phyloP scores from a whole-genome alignment of 441 rosid genomes.

The Theobroma grandiflorum region DNA sequence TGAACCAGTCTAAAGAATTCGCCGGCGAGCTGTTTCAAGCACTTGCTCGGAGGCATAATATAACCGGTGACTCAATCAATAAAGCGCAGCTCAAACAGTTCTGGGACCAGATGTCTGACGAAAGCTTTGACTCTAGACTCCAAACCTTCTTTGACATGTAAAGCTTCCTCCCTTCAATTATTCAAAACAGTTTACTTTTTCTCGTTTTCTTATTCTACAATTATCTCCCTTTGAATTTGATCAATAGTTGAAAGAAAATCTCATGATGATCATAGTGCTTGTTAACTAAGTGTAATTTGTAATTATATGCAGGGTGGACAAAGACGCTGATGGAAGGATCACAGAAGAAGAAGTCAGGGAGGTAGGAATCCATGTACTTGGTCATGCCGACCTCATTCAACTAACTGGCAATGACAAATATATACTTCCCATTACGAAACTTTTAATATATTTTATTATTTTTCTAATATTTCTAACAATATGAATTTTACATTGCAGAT shows the following conservation, averaged over 20 bases:
- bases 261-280: not conserved
- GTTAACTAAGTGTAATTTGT: slow-evolving; percentile 23
- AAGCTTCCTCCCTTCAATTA: not conserved
- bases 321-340: slow-evolving; percentile 84
- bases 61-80: slow-evolving; percentile 67
- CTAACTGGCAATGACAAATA: not conserved
- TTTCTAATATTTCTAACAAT: slow-evolving; percentile 7
- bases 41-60: slow-evolving; percentile 66
- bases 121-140: slow-evolving; percentile 94
- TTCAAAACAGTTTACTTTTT: slow-evolving; percentile 9
- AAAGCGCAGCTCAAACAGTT: slow-evolving; percentile 68
- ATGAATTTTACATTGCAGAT: slow-evolving; percentile 50
- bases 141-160: slow-evolving; percentile 96
- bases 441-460: not conserved
- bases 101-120: slow-evolving; percentile 88
- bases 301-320: slow-evolving; percentile 77
- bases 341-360: slow-evolving; percentile 87
- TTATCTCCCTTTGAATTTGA: not conserved
- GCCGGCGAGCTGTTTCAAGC: slow-evolving; percentile 78
- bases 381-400: slow-evolving; percentile 16
- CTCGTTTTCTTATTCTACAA: not conserved
- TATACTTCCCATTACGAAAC: not conserved
- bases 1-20: slow-evolving; percentile 90
- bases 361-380: slow-evolving; percentile 46
- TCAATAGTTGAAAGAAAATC: not conserved